phyloP scores from a whole-genome alignment of 1,284 basidiomycete species.

The Malassezia equina region DNA sequence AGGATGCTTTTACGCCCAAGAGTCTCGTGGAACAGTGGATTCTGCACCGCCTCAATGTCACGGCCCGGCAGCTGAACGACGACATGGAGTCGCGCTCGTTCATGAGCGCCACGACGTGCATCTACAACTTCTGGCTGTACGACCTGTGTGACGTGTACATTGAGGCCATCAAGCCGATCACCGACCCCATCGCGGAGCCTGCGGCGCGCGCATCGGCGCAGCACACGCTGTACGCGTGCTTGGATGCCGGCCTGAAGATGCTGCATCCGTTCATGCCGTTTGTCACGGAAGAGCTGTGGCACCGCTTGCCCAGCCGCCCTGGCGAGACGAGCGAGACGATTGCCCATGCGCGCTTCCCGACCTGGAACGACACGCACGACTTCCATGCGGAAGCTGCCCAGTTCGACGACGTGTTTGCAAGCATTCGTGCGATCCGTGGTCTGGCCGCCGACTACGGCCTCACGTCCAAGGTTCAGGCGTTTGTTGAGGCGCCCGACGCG shows the following conservation, averaged over 20 bases:
- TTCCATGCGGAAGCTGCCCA: slow-evolving; percentile 18
- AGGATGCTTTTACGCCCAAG: slow-evolving; percentile 54
- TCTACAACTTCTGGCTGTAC: slow-evolving; percentile 94
- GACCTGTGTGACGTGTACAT: slow-evolving; percentile 98
- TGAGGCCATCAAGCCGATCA: slow-evolving; percentile 82
- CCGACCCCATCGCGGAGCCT: slow-evolving; percentile 53
- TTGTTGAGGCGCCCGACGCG: slow-evolving; percentile 63
- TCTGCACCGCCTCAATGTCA: slow-evolving; percentile 80
- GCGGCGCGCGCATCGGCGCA: slow-evolving; percentile 72
- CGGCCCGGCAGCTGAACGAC: slow-evolving; percentile 66
- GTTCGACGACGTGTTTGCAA: slow-evolving; percentile 77
- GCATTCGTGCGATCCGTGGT: slow-evolving; percentile 69
- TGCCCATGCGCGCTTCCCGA: slow-evolving; percentile 76
- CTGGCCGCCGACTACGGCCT: slow-evolving; percentile 84
- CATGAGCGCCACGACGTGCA: slow-evolving; percentile 73
- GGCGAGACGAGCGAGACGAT: slow-evolving; percentile 75
- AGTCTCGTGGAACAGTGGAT: slow-evolving; percentile 92
- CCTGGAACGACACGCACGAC: slow-evolving; percentile 46
- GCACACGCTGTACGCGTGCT: slow-evolving; percentile 87
- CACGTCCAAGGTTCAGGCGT: slow-evolving; percentile 78
- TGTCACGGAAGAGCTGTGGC: slow-evolving; percentile 98
- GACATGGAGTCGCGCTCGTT: slow-evolving; percentile 75
- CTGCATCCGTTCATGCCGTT: slow-evolving; percentile 99
- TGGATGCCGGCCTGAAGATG: slow-evolving; percentile 78
- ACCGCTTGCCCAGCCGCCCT: slow-evolving; percentile 74